Base-by-base conservation (phyloP, 768 basidiomycete genomes). In the Mycena polygramma region DNA sequence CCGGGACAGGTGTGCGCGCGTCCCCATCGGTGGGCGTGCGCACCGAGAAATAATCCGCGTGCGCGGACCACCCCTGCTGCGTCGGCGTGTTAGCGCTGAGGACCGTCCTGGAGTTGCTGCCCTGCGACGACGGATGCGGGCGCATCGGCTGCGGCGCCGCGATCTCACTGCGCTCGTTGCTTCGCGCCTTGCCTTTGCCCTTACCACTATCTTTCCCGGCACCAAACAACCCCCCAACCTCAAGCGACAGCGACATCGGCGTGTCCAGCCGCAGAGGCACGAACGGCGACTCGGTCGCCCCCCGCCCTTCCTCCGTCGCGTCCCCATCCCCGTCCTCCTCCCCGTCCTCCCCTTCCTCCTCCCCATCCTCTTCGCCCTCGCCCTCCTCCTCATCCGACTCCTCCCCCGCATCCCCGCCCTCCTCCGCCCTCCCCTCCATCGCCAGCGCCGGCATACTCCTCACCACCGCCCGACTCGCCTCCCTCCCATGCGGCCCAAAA, bases 371-470 rank as follows among this genome's bases (percentile, higher is more conserved):
- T 24, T 79, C 66, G 70, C 82, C 82, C 26, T 79, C 82, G 19
- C 75, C 80, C 9, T 81, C 19, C 75, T 76, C 41, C 79, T 82
- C 13, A 52, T 81, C 83, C 13, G 77, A 80, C 43, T 79, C 41
- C 2, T 41, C 75, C 17, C 75, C 75, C 7, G 77, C 82, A 2
- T 79, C 80, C 39, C 76, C 75, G n/a, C 80, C 82, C 6, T 80
- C 83, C 45, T 79, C 79, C 41, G 73, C 75, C 49, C 69, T 77
- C 24, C 79, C 80, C 36, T 79, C 82, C 30, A 83, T 81, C 20
- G 83, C 82, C 57, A 90, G 76, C 35, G 86, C 89, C 39, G 91
- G 91, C 81, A 91, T 87, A 68, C 81, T 87, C 54, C 83, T 81
- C 71, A 90, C 77, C 15, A 85, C 82, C 15, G 75, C 74, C 68